Evolutionary conservation across 768 basidiomycete genomes (phyloP).

Genomic region (Phaffia australis): DNA sequence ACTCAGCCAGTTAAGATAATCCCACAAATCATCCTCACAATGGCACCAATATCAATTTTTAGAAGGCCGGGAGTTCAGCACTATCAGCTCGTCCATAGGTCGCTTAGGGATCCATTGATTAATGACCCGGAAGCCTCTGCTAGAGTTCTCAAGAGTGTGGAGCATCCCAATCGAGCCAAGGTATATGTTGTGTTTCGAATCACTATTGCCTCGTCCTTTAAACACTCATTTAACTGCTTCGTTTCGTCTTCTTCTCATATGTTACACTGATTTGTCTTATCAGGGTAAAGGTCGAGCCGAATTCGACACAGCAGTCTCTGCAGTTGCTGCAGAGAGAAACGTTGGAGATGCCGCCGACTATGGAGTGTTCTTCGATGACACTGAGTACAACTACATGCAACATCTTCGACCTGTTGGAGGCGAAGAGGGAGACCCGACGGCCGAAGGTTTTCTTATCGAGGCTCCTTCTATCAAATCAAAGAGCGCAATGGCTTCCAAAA

Average conservation of each 20-base stretch:
- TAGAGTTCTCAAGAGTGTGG: conserved; percentile 77
- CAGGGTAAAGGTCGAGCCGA: conserved; percentile 75
- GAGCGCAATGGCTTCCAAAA: conserved; percentile 30
- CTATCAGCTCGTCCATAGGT: conserved; percentile 94
- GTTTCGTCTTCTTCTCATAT: not conserved
- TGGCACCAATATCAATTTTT: conserved; percentile 52
- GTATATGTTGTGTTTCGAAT: conserved; percentile 11
- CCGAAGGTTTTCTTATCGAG: conserved; percentile 69
- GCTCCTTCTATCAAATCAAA: conserved; percentile 47
- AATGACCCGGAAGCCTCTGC: conserved; percentile 80
- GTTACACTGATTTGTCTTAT: conserved; percentile 8
- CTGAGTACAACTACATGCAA: conserved; percentile 96
- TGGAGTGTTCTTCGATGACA: conserved; percentile 89
- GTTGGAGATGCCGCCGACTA: conserved; percentile 80
- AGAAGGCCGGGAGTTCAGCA: conserved; percentile 80
- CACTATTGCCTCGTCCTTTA: not conserved
- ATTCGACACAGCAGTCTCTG: conserved; percentile 50
- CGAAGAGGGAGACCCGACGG: conserved; percentile 51
- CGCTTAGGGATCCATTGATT: conserved; percentile 87
- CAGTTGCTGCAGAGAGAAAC: conserved; percentile 45
- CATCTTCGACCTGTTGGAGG: conserved; percentile 69
- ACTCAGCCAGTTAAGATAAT: too few relatives aligned
- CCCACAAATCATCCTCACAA: too few relatives aligned
- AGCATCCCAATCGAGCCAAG: conserved; percentile 52
- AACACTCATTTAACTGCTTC: not conserved